phyloP scores from a whole-genome alignment of 352 stramenopile genomes.

The Globisporangium nunn region DNA sequence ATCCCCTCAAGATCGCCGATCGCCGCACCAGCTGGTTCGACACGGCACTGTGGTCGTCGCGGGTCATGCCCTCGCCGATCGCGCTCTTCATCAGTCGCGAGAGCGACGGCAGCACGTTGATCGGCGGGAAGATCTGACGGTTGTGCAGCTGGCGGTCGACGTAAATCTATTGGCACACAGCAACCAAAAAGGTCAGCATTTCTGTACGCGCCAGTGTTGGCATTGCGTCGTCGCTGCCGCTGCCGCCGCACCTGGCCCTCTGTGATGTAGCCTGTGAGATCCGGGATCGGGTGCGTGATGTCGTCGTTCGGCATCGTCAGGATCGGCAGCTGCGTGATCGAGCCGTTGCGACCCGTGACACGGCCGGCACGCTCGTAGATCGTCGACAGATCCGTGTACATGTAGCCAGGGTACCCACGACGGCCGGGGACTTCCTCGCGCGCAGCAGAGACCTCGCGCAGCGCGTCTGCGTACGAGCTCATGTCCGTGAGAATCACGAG shows the following conservation, averaged over 20 bases:
- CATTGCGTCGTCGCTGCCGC: too few relatives aligned
- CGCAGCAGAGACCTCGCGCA: constrained; percentile 94
- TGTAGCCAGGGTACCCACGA: constrained; percentile 99
- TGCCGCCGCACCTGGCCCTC: constrained; percentile 88
- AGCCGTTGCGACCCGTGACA: constrained; percentile 96
- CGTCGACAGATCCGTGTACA: constrained; percentile 99
- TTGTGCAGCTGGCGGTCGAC: constrained; percentile 97
- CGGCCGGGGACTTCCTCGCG: constrained; percentile 95
- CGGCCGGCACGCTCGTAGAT: constrained; percentile 98
- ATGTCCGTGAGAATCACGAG: constrained; percentile 99
- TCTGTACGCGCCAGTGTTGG: too few relatives aligned
- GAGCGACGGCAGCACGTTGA: constrained; percentile 98
- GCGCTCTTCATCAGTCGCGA: constrained; percentile 99
- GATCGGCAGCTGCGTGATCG: constrained; percentile 99
- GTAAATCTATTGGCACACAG: constrained; percentile 84
- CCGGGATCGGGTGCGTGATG: constrained; percentile 99
- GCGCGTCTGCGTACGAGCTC: constrained; percentile 97
- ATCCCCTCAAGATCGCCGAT: constrained; percentile 4
- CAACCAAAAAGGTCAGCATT: background rate
- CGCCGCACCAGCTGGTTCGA: constrained; percentile 96
- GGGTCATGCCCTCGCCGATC: constrained; percentile 99
- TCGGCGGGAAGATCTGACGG: constrained; percentile 98
- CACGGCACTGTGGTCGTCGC: constrained; percentile 96
- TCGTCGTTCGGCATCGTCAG: constrained; percentile 99
- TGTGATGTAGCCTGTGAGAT: constrained; percentile 99